A percentile compares a stretch with the other conserved stretches of the same genome.
phyloP scores from a whole-genome alignment of 805 yeast species.

The Metschnikowia bowlesiae region DNA sequence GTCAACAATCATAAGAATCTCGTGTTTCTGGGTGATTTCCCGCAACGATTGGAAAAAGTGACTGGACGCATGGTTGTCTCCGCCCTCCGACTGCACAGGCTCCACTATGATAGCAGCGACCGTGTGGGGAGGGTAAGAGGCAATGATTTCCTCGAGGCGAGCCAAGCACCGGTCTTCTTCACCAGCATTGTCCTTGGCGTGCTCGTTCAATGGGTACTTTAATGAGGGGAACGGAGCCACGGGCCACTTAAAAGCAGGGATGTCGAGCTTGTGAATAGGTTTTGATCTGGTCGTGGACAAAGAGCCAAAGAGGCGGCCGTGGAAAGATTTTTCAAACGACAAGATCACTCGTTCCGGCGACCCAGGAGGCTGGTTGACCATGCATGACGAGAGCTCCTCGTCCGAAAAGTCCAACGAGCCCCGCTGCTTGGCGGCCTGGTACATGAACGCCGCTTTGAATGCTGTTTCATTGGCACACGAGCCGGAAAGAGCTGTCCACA shows the following conservation, averaged over 20 bases:
- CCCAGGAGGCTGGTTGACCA: slow-evolving; percentile 51
- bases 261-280: slow-evolving; percentile 54
- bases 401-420: slow-evolving; percentile 41
- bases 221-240: slow-evolving; percentile 44
- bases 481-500: slow-evolving; percentile 66
- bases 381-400: slow-evolving; percentile 45
- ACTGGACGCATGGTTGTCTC: slow-evolving; percentile 66
- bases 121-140: slow-evolving; percentile 32
- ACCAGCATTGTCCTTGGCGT: slow-evolving; percentile 35
- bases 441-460: slow-evolving; percentile 67
- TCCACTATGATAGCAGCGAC: slow-evolving; percentile 54
- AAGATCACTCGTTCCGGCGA: slow-evolving; percentile 49
- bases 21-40: slow-evolving; percentile 53
- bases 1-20: slow-evolving; percentile 58
- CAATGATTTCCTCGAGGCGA: slow-evolving; percentile 37
- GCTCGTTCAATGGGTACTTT: slow-evolving; percentile 38
- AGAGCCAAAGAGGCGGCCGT: slow-evolving; percentile 54
- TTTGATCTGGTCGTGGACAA: slow-evolving; percentile 53
- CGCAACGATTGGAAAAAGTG: slow-evolving; percentile 60
- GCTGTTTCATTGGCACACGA: slow-evolving; percentile 71
- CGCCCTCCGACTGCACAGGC: slow-evolving; percentile 72
- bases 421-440: slow-evolving; percentile 52
- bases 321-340: slow-evolving; percentile 53
- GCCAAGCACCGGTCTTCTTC: slow-evolving; percentile 48
- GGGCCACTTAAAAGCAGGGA: slow-evolving; percentile 61